phyloP scores from a whole-genome alignment of 2,329 filamentous ascomycete genomes.

The Ophiostoma sp. region DNA sequence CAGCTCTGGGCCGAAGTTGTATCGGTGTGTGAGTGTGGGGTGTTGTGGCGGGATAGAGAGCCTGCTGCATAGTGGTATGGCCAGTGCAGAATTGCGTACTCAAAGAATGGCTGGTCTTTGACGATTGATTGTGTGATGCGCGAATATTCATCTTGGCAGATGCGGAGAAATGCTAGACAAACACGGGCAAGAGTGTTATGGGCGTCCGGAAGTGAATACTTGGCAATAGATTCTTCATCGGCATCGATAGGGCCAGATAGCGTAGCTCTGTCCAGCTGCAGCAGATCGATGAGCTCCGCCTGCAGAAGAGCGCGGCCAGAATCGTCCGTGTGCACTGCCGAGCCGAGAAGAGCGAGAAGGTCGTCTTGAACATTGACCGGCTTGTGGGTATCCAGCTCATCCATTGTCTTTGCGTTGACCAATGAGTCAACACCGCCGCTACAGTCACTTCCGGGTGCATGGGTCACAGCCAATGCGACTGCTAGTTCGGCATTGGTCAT shows the following conservation, averaged over 20 bases:
- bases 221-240: neutral
- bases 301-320: neutral
- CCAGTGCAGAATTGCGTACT: neutral
- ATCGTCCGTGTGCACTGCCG: neutral
- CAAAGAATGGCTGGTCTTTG: neutral
- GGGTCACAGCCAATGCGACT: neutral
- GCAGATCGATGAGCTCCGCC: neutral
- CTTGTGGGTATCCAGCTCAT: neutral
- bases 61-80: neutral
- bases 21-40: neutral
- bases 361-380: neutral
- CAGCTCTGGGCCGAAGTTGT: neutral
- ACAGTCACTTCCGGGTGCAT: neutral
- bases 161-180: neutral
- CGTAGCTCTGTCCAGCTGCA: neutral
- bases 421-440: neutral
- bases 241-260: too few species aligned
- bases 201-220: neutral
- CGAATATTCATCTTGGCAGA: constrained; percentile 2
- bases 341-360: neutral
- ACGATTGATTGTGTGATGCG: neutral
- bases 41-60: neutral
- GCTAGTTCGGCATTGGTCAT: neutral
- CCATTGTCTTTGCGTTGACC: neutral
- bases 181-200: constrained; percentile 2